Evolutionary conservation across 805 yeast species (phyloP).

Genomic region (Ogataea pini): DNA sequence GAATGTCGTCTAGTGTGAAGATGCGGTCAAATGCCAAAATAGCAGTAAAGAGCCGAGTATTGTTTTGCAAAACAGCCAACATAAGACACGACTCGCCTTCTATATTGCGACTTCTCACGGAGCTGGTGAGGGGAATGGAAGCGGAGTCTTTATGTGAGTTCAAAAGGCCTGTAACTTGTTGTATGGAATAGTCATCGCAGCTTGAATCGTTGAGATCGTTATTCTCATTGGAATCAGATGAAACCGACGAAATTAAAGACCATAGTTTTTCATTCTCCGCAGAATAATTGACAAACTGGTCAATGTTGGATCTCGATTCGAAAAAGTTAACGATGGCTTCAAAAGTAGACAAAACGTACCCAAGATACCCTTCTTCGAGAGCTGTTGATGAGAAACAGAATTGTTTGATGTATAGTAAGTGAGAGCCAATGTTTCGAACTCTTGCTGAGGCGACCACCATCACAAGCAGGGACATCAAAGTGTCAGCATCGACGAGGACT

Average conservation of each 20-base stretch:
- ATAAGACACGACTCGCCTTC: constrained; percentile 74
- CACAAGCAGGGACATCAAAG: constrained; percentile 68
- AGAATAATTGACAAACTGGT: constrained; percentile 43
- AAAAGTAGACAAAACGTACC: constrained; percentile 78
- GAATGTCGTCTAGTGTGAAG: constrained; percentile 65
- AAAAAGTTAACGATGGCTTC: constrained; percentile 79
- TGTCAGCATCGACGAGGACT: constrained; percentile 72
- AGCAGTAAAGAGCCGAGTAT: constrained; percentile 44
- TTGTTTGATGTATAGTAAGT: constrained; percentile 62
- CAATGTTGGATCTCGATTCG: constrained; percentile 37
- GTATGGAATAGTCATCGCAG: constrained; percentile 16
- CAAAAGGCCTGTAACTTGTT: constrained; percentile 17
- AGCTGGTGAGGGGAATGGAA: constrained; percentile 21
- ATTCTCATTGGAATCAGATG: constrained; percentile 25
- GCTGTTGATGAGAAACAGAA: constrained; percentile 50
- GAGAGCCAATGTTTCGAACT: constrained; percentile 59
- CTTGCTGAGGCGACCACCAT: constrained; percentile 68
- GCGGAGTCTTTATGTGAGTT: constrained; percentile 14
- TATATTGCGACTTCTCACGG: constrained; percentile 41
- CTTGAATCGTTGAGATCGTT: constrained; percentile 21
- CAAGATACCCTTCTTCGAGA: constrained; percentile 58
- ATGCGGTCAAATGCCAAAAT: constrained; percentile 48
- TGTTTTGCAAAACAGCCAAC: constrained; percentile 55
- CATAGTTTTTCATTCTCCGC: constrained; percentile 53
- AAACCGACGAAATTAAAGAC: constrained; percentile 43